Evolutionary conservation across 257 asterid species (phyloP).

Genomic region (Solanum sitiens): DNA sequence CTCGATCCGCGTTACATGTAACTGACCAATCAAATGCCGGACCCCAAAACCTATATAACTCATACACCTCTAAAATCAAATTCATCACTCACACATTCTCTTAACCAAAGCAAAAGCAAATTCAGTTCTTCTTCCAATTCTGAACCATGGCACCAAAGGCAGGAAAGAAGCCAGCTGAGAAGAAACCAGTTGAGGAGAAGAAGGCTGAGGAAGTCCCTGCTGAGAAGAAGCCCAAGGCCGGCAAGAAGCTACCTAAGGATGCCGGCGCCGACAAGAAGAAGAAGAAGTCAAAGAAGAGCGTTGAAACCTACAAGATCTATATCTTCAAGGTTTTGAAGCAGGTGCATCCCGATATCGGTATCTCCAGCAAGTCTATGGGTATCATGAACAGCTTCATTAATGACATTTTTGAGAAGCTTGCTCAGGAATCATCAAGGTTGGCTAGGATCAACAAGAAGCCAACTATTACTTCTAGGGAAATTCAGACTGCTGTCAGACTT

Average conservation of each 20-base stretch:
- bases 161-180: not conserved
- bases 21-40: not conserved
- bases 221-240: not conserved
- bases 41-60: not conserved
- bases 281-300: not conserved
- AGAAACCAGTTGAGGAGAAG: not conserved
- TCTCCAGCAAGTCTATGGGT: not conserved
- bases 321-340: not conserved
- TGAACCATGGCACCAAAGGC: not conserved
- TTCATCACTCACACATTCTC: not conserved
- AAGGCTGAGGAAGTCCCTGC: not conserved
- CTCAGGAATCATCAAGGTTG: not conserved
- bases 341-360: not conserved
- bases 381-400: not conserved
- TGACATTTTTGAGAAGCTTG: not conserved
- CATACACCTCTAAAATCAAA: fast-evolving
- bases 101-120: not conserved
- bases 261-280: not conserved
- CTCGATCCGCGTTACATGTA: not conserved
- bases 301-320: not conserved
- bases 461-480: not conserved
- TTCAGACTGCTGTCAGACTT: not conserved
- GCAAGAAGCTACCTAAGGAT: not conserved
- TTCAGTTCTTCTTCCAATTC: fast-evolving
- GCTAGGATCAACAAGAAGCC: not conserved